Evolutionary conservation across 208 protist species (phyloP).

Genomic region (Leishmania lainsoni): DNA sequence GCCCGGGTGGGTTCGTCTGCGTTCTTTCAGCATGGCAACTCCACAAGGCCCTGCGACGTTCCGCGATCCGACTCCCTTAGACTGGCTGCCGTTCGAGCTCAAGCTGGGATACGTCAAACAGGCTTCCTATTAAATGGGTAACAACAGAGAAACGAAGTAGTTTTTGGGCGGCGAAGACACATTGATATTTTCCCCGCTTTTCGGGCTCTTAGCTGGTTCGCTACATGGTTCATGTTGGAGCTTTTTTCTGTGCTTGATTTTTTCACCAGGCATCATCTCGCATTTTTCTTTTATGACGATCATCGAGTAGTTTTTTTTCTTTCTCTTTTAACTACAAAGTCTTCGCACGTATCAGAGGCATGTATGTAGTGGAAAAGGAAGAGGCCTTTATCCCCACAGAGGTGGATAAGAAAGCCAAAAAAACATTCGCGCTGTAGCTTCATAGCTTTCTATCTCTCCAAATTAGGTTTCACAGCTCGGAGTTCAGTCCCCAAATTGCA

Average conservation of each 20-base stretch:
- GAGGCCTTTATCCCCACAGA: slow-evolving; percentile 2
- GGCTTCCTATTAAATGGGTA: slow-evolving; percentile 72
- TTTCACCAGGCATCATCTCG: not conserved
- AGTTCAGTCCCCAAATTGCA: slow-evolving; percentile 11
- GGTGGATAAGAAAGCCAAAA: not conserved
- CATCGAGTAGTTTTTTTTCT: not conserved
- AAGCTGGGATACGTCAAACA: slow-evolving; percentile 92
- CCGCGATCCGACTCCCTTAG: slow-evolving; percentile 85
- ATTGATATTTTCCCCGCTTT: slow-evolving; percentile 14
- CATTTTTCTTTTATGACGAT: not conserved
- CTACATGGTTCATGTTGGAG: slow-evolving; percentile 4
- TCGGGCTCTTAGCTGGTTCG: not conserved
- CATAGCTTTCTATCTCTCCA: slow-evolving; percentile 6
- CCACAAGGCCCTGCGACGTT: slow-evolving; percentile 73
- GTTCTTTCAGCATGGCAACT: slow-evolving; percentile 60
- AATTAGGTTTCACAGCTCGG: slow-evolving; percentile 19
- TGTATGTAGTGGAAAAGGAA: not conserved
- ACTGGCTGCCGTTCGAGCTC: slow-evolving; percentile 90
- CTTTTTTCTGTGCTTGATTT: slow-evolving; percentile 1
- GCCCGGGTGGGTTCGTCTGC: slow-evolving; percentile 81
- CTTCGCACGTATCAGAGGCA: slow-evolving; percentile 2
- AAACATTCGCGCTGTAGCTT: slow-evolving; percentile 23
- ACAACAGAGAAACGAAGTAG: not conserved
- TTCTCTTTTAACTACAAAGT: not conserved
- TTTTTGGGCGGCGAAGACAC: not conserved